Conservation (phyloP, 805 yeast genomes). For the Groenewaldozyma tartarivorans region DNA sequence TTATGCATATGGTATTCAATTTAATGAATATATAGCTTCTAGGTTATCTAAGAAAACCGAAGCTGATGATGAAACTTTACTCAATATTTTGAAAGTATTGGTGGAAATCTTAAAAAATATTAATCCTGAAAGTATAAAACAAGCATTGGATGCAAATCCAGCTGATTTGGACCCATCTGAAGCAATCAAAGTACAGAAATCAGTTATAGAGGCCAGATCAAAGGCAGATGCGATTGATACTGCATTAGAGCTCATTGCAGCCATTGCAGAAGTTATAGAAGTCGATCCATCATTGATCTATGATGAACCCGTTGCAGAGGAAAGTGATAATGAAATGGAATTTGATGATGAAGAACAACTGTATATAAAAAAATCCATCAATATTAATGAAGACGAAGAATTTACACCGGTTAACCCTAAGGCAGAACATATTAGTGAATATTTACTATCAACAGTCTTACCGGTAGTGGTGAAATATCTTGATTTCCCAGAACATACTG, state of each 20-base stretch:
- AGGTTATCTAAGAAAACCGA: constrained; percentile 6
- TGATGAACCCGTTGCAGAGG: constrained; percentile 4
- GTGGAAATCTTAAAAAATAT: constrained; percentile 8
- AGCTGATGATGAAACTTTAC: constrained; percentile 8
- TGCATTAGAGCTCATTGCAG: constrained; percentile 66
- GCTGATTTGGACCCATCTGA: background rate
- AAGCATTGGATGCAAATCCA: constrained; percentile 6
- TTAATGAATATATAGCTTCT: constrained; percentile 17
- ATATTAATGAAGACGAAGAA: constrained; percentile 5
- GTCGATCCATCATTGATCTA: constrained; percentile 13
- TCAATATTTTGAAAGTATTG: constrained; percentile 12
- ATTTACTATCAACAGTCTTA: constrained; percentile 7
- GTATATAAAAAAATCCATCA: constrained; percentile 4
- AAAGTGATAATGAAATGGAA: constrained; percentile 8
- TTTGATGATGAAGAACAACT: constrained; percentile 15
- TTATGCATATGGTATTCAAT: constrained; percentile 22
- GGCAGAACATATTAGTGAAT: constrained; percentile 6
- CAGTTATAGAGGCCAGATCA: constrained; percentile 24
- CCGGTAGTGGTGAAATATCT: constrained; percentile 27
- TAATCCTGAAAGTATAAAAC: constrained; percentile 9
- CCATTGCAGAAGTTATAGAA: constrained; percentile 53
- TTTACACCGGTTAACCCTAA: constrained; percentile 11
- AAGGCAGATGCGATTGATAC: constrained; percentile 56
- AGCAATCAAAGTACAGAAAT: constrained; percentile 4
- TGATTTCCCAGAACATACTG: constrained; percentile 33